These are phyloP conservation scores for Salix udensis DNA, from an alignment of 345 rosid genomes.

Conservation along the genomic window DNA sequence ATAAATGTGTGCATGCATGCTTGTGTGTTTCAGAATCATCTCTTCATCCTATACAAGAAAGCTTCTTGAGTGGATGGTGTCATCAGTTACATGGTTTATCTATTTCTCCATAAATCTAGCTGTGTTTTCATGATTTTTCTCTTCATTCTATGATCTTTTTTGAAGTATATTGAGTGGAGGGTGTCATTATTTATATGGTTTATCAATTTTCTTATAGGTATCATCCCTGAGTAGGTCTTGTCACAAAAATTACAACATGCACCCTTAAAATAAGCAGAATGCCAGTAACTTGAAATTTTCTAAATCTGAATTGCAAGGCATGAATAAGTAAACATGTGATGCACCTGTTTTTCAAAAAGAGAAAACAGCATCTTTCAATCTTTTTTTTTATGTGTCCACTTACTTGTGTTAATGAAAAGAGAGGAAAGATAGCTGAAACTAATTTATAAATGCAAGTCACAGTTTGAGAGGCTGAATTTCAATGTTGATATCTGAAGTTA, in stretches of 20 bases:
- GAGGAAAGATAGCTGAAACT: neutral
- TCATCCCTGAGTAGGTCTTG: neutral
- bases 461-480: neutral
- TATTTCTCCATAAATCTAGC: neutral
- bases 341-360: neutral
- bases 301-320: neutral
- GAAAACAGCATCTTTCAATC: neutral
- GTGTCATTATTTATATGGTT: neutral
- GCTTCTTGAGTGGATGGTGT: neutral
- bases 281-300: neutral
- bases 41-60: neutral
- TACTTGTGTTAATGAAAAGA: neutral
- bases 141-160: too few relatives aligned
- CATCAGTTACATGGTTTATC: neutral
- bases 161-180: neutral
- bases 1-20: neutral
- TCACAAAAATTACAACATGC: neutral
- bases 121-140: neutral
- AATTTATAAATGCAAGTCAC: neutral
- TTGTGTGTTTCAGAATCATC: neutral
- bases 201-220: neutral
- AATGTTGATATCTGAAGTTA: neutral
- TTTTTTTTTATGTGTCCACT: neutral
- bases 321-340: neutral
- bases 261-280: neutral